phyloP scores from a whole-genome alignment of 352 stramenopile species.

The Pythium phragmiticola region DNA sequence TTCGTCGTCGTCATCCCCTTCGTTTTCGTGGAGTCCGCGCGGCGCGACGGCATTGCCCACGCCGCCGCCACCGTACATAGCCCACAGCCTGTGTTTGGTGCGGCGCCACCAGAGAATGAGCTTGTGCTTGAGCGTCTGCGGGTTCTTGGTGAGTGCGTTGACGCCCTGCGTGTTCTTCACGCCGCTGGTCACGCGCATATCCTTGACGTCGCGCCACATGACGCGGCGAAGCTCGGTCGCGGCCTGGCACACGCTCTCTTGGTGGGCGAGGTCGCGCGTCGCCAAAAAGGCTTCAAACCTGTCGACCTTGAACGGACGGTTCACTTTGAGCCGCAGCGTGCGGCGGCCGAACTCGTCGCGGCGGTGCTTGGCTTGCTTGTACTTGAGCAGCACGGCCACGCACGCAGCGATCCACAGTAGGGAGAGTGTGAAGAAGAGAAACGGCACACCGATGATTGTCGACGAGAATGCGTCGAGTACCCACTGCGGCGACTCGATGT shows the following conservation, averaged over 20 bases:
- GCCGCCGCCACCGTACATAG: neutral
- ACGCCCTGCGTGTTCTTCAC: constrained; percentile 1
- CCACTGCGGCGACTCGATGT: constrained; percentile 85
- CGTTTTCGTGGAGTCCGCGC: neutral
- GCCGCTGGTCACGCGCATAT: constrained; percentile 14
- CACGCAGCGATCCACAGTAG: constrained; percentile 85
- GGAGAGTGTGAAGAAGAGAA: constrained; percentile 88
- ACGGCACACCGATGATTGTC: too few relatives aligned
- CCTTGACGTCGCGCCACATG: constrained; percentile 44
- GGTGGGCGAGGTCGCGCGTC: constrained; percentile 39
- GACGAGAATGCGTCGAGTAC: too few relatives aligned
- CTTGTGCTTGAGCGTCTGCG: constrained; percentile 16
- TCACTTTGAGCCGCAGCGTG: constrained; percentile 78
- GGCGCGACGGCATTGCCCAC: constrained; percentile 7
- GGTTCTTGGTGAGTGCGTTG: constrained; percentile 14
- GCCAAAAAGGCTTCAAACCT: constrained; percentile 45
- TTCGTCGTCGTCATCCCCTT: neutral
- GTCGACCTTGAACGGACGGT: constrained; percentile 46
- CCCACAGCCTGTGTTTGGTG: constrained; percentile 9
- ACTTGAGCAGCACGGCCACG: constrained; percentile 48
- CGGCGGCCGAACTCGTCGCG: constrained; percentile 79
- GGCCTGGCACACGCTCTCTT: constrained; percentile 54
- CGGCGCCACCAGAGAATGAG: constrained; percentile 22
- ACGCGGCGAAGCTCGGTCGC: constrained; percentile 52
- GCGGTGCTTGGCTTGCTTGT: constrained; percentile 55